phyloP scores from a whole-genome alignment of 305 asterid genomes.

The Plantago coronopus region DNA sequence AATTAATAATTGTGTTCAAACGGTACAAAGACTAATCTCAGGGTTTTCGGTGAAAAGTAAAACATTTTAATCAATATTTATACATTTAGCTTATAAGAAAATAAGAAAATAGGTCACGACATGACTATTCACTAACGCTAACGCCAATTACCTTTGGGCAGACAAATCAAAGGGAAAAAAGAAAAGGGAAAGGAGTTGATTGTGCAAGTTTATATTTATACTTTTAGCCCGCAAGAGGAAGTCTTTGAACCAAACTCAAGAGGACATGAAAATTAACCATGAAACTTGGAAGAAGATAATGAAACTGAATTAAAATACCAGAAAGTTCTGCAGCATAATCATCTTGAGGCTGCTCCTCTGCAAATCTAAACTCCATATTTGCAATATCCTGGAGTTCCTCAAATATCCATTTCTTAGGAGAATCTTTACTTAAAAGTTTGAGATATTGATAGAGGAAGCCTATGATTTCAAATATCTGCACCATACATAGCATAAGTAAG shows the following conservation, averaged over 20 bases:
- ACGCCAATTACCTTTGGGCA: background rate
- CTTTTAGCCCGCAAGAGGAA: too few relatives aligned
- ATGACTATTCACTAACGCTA: background rate
- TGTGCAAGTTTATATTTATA: too few relatives aligned
- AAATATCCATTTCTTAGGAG: conserved; percentile 94
- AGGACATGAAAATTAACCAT: background rate
- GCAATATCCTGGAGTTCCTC: conserved; percentile 94
- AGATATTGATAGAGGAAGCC: conserved; percentile 85
- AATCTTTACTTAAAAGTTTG: conserved; percentile 65
- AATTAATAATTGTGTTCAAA: too few relatives aligned
- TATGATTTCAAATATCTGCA: conserved; percentile 77
- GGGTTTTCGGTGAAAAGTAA: too few relatives aligned
- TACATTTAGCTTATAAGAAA: too few relatives aligned
- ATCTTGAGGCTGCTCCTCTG: conserved; percentile 96
- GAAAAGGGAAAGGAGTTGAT: too few relatives aligned
- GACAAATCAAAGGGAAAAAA: background rate
- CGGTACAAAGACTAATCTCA: too few relatives aligned
- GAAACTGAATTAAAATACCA: conserved; percentile 38
- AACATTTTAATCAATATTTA: too few relatives aligned
- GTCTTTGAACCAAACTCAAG: background rate
- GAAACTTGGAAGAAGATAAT: conserved; percentile 12
- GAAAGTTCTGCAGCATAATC: conserved; percentile 98
- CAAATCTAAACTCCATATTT: conserved; percentile 84
- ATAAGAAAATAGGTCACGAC: too few relatives aligned
- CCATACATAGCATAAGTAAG: conserved; percentile 26